These are phyloP conservation scores for Beauveria scarabaeidicola DNA, from an alignment of 2,329 filamentous ascomycete species.

Conservation along the genomic window DNA sequence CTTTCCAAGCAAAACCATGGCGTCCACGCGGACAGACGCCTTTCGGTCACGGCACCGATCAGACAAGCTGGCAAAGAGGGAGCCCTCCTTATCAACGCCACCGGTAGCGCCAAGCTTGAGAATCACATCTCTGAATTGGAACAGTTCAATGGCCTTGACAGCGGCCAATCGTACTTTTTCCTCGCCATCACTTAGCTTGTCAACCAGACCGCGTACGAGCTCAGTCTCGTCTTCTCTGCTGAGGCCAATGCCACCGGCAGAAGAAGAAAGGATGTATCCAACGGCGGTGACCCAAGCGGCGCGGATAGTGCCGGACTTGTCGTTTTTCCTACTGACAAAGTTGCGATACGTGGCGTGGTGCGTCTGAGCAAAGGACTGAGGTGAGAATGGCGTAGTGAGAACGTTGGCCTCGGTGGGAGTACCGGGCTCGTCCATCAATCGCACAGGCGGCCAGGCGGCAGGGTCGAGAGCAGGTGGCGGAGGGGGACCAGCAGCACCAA, in stretches of 20 bases:
- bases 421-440: constrained; percentile 45
- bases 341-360: constrained; percentile 72
- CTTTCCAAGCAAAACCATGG: constrained; percentile 73
- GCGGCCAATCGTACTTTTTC: constrained; percentile 86
- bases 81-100: constrained; percentile 65
- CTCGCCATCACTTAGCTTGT: constrained; percentile 79
- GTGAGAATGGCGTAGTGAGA: constrained; percentile 74
- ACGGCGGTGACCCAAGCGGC: constrained; percentile 78
- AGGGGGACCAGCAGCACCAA: constrained; percentile 83
- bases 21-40: constrained; percentile 71
- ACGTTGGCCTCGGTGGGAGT: constrained; percentile 48
- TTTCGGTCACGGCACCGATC: constrained; percentile 86
- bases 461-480: constrained; percentile 66
- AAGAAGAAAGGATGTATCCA: constrained; percentile 82
- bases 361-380: constrained; percentile 80
- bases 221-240: constrained; percentile 72
- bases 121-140: constrained; percentile 73
- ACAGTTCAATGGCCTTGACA: constrained; percentile 74
- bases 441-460: constrained; percentile 72
- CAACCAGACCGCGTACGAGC: constrained; percentile 65
- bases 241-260: constrained; percentile 80
- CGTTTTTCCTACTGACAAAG: constrained; percentile 76
- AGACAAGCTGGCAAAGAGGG: constrained; percentile 71
- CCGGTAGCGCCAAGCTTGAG: constrained; percentile 72
- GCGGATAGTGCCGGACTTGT: constrained; percentile 76